Base-by-base conservation (phyloP, 2,329 filamentous ascomycete species). In the Dothistroma septosporum region DNA sequence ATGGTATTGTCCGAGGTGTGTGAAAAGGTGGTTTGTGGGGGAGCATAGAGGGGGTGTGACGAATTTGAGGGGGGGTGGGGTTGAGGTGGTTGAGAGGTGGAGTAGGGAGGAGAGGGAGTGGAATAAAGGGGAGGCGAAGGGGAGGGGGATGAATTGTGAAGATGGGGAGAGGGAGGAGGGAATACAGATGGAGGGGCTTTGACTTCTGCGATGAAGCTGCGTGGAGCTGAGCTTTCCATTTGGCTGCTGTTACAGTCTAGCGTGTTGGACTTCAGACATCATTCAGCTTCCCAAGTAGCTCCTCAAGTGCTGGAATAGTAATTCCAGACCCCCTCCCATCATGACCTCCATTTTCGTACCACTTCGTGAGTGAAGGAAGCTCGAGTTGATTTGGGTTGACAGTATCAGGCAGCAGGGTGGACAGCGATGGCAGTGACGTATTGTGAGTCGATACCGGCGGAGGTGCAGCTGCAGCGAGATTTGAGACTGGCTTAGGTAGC, bases 291-390 rank as follows among this genome's bases (percentile, higher is more conserved):
- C 41, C 41, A 4, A 44, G 41, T 8, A 44, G 14, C 41, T 44
- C 41, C 16, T 44, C 41, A n/a, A 44, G 41, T 9, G 41, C 41
- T 1, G 41, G 41, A 44, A 44, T 44, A 9, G 41, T 44, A 4
- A 44, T 9, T n/a, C 41, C 41, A 44, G 14, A n/a, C n/a, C 41
- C 41, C 19, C 41, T 44, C 4, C 41, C 41, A n/a, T 44, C 41
- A 44, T 44, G 10, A 44, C 41, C 41, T n/a, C 41, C 41, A 44
- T 16, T 44, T 44, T 58, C 64, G 53, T 68, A 66, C 61, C 61
- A 67, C 32, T 66, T 62, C 59, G 67, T 67, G 28, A 73, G 60
- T 4, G 66, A 68, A 21, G 70, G 71, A 46, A 73, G 59, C 60
- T 73, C 70, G 7, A 72, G 60, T 19, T 70, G 69, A n/a, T 67